Evolutionary conservation across 306 rosid species (phyloP), one percentile per base, ranked within the genome.

Genomic region (Rosa rugosa): DNA sequence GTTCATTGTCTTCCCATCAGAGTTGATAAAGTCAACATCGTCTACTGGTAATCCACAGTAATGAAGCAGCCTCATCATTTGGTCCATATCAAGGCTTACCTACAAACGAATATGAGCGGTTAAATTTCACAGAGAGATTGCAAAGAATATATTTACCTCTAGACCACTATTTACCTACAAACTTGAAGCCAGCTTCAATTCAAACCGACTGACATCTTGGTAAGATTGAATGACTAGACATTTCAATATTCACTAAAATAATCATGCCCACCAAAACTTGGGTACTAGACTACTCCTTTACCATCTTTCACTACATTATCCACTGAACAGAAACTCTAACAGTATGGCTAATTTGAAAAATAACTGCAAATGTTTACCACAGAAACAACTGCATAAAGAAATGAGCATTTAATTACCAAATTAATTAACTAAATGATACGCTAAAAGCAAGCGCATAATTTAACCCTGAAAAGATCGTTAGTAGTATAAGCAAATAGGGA

Each of bases 1-100:
- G 91, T 95, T 95, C 99, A 95, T 95, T 75, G 91, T 85, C 91
- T 86, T 90, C 80, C 99, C 99, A 76, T 95, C 97, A 77, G 93
- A 86, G 83, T 95, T 95, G 80, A 95, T 90, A 81, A 91, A 92
- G 85, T 95, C 98, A 11, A 91, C 89, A 70, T 95, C 99, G 71
- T 90, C 99, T 45, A 36, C 70, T 7, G 99, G 98, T 80, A 95
- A 86, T n/a, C 99, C 99, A 81, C 98, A 92, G 49, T 85, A 64
- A 84, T 95, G 99, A 86, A 95, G 97, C 80, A 95, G 84, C 72
- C 94, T 89, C 81, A 92, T 77, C 97, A 95, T 95, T 87, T 95
- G 99, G 66, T 95, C 99, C 99, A 95, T 95, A 22, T 91, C 99
- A 81, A 95, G 89, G 97, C 98, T 89, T 64, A 95, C 99, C 99